These are phyloP conservation scores for Funneliformis geosporum DNA, from an alignment of 192 early-diverging fungal species.

Conservation along the genomic window DNA sequence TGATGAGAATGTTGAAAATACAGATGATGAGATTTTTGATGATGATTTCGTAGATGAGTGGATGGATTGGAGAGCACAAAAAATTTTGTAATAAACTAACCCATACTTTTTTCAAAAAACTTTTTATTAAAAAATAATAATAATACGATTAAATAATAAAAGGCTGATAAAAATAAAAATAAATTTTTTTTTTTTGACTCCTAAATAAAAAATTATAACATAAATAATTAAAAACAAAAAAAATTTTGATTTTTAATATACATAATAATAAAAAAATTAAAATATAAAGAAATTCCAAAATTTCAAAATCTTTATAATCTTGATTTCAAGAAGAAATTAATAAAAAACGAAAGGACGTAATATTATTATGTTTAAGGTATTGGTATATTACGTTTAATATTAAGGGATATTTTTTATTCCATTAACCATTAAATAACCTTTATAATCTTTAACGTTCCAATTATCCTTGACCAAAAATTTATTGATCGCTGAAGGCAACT, in stretches of 20 bases:
- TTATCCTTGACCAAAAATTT: constrained; percentile 50
- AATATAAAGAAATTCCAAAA: too few relatives aligned
- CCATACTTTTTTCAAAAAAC: too few relatives aligned
- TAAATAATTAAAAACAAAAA: too few relatives aligned
- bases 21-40: background rate
- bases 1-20: constrained; percentile 9
- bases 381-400: too few relatives aligned
- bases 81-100: constrained; percentile 6
- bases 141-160: too few relatives aligned
- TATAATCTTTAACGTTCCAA: constrained; percentile 58
- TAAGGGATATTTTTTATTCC: constrained; percentile 27
- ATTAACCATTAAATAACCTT: constrained; percentile 57
- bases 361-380: too few relatives aligned
- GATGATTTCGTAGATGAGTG: constrained; percentile 5
- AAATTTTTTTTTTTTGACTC: too few relatives aligned
- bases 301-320: background rate
- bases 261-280: background rate
- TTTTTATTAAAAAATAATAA: background rate
- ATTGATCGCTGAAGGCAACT: constrained; percentile 55
- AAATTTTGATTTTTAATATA: background rate
- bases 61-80: constrained; percentile 35
- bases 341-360: background rate
- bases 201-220: too few relatives aligned
- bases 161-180: too few relatives aligned
- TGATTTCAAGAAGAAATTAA: background rate